Percentiles rank a stretch among this genome's conserved stretches.
phyloP scores from a whole-genome alignment of 2,329 filamentous ascomycete genomes.

The Phialemoniopsis sp. region DNA sequence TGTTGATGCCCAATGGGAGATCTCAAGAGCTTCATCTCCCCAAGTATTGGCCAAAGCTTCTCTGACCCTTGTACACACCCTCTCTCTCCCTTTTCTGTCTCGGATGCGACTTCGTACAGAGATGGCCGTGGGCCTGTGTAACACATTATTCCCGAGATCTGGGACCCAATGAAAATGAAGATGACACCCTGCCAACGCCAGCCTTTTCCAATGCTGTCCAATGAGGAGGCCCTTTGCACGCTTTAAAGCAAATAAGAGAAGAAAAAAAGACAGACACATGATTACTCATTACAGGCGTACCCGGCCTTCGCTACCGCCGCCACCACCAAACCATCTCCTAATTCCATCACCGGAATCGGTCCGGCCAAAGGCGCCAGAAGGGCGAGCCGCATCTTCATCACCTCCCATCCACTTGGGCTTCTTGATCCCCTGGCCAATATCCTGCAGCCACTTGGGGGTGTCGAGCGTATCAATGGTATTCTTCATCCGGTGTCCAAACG shows the following conservation, averaged over 20 bases:
- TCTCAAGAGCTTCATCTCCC: not conserved
- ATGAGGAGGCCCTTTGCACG: too few relatives aligned
- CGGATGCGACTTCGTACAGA: too few relatives aligned
- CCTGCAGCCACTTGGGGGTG: constrained; percentile 76
- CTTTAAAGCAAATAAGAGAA: not conserved
- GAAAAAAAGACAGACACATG: not conserved
- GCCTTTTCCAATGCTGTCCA: constrained; percentile 1
- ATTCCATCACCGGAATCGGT: constrained; percentile 26
- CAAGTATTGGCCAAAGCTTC: too few relatives aligned
- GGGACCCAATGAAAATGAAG: too few relatives aligned
- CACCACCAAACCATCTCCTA: constrained; percentile 52
- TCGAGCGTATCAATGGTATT: constrained; percentile 88
- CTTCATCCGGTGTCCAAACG: constrained; percentile 78
- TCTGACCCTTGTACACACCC: not conserved
- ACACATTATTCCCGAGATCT: too few relatives aligned
- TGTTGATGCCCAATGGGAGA: too few relatives aligned
- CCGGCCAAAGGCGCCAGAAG: constrained; percentile 16
- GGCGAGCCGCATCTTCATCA: constrained; percentile 36
- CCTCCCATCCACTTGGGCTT: constrained; percentile 79
- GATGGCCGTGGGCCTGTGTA: not conserved
- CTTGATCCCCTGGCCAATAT: constrained; percentile 64
- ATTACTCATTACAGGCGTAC: constrained; percentile 19
- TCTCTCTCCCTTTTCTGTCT: too few relatives aligned
- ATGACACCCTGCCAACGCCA: too few relatives aligned
- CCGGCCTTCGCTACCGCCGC: constrained; percentile 34